Percentiles rank a stretch among this genome's conserved stretches.
Evolutionary conservation across 306 rosid genomes (phyloP).

Genomic region (Pueraria montana): DNA sequence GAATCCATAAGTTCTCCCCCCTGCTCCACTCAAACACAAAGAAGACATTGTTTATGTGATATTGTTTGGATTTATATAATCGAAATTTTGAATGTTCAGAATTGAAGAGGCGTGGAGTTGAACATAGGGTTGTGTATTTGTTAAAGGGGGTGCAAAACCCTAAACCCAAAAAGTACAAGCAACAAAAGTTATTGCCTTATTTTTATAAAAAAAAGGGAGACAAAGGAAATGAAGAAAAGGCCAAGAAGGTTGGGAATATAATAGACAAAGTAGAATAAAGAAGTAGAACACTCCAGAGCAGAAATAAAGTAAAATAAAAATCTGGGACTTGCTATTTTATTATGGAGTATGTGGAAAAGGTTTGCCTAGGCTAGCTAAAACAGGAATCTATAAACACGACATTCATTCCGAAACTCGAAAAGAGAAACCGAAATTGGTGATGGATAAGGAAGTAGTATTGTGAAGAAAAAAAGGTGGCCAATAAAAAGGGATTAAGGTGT

Average conservation of each 20-base stretch:
- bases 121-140: background rate
- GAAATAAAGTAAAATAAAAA: background rate
- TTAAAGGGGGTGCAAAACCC: constrained; percentile 57
- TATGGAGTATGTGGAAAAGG: too few species aligned
- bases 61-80: background rate
- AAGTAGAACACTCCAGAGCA: background rate
- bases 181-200: constrained; percentile 31
- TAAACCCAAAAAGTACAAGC: constrained; percentile 67
- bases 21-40: constrained; percentile 76
- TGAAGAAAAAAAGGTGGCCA: constrained; percentile 49
- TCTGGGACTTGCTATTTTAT: background rate
- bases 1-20: constrained; percentile 76
- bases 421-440: constrained; percentile 9
- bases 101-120: background rate
- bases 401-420: constrained; percentile 42
- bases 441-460: constrained; percentile 29
- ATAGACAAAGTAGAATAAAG: constrained; percentile 15
- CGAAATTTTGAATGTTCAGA: background rate
- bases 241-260: constrained; percentile 51
- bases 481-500: background rate
- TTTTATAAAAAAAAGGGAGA: constrained; percentile 12
- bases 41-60: constrained; percentile 69
- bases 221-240: constrained; percentile 55
- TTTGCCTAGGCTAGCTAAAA: background rate
- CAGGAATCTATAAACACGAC: background rate